Conservation (phyloP, 2,329 filamentous ascomycete genomes). For the Cryphonectria parasitica region DNA sequence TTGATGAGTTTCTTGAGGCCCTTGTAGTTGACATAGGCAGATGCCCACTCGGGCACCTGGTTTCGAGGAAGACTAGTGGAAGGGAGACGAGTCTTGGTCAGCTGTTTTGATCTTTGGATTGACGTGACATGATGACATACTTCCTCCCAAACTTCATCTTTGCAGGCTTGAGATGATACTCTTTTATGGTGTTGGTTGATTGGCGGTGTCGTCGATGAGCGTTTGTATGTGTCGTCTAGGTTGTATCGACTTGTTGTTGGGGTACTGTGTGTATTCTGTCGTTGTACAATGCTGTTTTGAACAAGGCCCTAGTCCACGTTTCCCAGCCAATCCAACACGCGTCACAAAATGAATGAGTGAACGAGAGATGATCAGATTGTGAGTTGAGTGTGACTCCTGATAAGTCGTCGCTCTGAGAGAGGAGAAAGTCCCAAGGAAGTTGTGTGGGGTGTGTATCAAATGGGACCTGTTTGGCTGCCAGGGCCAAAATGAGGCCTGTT, state of each 20-base stretch:
- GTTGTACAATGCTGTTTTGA: not conserved
- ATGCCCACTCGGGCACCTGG: conserved; percentile 85
- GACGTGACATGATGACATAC: conserved; percentile 33
- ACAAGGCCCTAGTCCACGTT: not conserved
- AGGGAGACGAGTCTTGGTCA: not conserved
- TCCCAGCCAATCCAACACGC: not conserved
- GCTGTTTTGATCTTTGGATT: not conserved
- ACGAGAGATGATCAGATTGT: no score
- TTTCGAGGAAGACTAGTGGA: conserved; percentile 65
- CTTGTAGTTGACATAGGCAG: conserved; percentile 87
- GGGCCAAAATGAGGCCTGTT: conserved; percentile 17
- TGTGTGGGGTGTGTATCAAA: no score
- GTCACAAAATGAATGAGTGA: not conserved
- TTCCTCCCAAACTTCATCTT: conserved; percentile 45
- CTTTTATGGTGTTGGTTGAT: not conserved
- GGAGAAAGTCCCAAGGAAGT: no score
- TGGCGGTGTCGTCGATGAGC: not conserved
- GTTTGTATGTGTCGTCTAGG: not conserved
- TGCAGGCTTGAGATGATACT: not conserved
- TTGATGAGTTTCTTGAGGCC: conserved; percentile 96
- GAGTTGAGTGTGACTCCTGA: not conserved
- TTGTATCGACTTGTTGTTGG: not conserved
- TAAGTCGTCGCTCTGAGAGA: not conserved
- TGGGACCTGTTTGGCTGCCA: not conserved
- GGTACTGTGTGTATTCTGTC: not conserved